Evolutionary conservation across 352 stramenopile species (phyloP), one percentile per base, ranked within the genome.

Genomic region (Globisporangium rhizosaccharum): DNA sequence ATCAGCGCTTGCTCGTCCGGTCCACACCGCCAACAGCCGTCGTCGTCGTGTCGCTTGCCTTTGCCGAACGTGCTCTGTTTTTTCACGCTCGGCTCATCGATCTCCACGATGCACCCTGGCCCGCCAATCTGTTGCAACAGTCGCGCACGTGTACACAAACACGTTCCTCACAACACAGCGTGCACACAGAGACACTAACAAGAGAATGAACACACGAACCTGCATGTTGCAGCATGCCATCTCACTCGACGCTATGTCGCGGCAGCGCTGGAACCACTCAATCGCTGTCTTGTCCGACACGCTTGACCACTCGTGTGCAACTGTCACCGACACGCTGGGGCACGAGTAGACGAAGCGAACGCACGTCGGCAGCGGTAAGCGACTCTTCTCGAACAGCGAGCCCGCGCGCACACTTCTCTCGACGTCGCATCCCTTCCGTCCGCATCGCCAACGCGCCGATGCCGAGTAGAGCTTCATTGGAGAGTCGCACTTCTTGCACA

Each of bases 51-150:
- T 17, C 44, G 25, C 3, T 48, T 37, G 17, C 5, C 33, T 15
- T 64, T 37, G n/a, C 26, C 26, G 42, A 15, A 30, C 26, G 51
- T 56, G 33, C 12, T 51, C 20, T 59, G 51, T n/a, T 33, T 55
- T n/a, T 50, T 50, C n/a, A 50, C 42, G n/a, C 17, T 50, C 25
- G 45, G 30, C n/a, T 25, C 45, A 8, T 50, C 45, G 45, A 30
- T 50, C 45, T 50, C 45, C 7, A 50, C 23, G 0, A 50, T 6
- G 7, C 12, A n/a, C 3, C 45, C 45, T 28, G 23, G 45, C 5
- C n/a, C 18, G 18, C 23, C 45, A n/a, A 50, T 50, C 17, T 50
- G 17, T 1, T 18, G 12, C 9, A 14, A 41, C 36, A 41, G 18
- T 9, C 42, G 42, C 45, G 23, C 17, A 28, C 45, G n/a, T 30